phyloP scores from a whole-genome alignment of 176 grass and related monocot species.

The Bolboschoenus planiculmis region DNA sequence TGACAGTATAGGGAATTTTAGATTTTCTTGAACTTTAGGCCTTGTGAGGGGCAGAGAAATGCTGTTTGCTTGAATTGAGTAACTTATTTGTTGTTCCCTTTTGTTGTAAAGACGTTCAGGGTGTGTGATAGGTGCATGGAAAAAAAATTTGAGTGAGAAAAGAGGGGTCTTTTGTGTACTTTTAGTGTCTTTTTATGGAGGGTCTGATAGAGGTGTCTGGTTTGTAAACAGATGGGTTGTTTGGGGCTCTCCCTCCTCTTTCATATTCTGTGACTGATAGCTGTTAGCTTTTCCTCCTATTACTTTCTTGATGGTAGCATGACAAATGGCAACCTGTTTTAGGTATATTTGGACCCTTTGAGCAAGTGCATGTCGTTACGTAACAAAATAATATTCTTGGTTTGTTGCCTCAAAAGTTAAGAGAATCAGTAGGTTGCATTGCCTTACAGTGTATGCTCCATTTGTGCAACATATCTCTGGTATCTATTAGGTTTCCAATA shows the following conservation, averaged over 20 bases:
- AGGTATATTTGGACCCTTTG: background rate
- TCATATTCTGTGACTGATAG: conserved; percentile 2
- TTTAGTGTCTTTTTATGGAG: background rate
- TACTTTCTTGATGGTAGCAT: background rate
- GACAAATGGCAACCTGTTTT: background rate
- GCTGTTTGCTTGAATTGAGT: background rate
- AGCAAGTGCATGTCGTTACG: background rate
- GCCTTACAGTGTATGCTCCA: background rate
- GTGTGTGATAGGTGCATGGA: background rate
- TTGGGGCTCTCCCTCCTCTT: background rate
- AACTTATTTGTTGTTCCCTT: conserved; percentile 6
- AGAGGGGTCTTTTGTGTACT: background rate
- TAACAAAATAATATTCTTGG: background rate
- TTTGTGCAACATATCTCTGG: background rate
- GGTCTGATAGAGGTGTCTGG: background rate
- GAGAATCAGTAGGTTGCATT: background rate
- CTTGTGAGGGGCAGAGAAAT: background rate
- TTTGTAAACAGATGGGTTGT: conserved; percentile 2
- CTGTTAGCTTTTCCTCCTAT: background rate
- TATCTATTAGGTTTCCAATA: background rate
- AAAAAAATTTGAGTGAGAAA: background rate
- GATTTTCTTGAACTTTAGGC: conserved; percentile 2
- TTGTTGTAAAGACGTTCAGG: conserved; percentile 1
- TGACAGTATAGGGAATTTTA: background rate
- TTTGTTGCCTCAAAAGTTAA: background rate